Base-by-base conservation (phyloP, 2,329 filamentous ascomycete genomes). In the Arthrobotrys sinensis region DNA sequence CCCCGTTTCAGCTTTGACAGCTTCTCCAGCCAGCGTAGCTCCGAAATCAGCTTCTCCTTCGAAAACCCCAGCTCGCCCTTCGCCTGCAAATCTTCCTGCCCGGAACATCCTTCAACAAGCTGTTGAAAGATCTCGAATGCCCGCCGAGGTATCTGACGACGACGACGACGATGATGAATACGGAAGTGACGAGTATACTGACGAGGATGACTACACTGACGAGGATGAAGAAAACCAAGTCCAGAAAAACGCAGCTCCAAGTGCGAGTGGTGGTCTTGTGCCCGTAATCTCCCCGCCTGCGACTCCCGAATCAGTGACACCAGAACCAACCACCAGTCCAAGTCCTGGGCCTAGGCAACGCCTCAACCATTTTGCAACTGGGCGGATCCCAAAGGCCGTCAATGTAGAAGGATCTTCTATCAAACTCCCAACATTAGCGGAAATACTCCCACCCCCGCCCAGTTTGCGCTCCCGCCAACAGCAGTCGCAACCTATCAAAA, bases 171-270 rank as follows among this genome's bases (percentile, higher is more conserved):
- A 66, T 40, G 70, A 67, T 16, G 53, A 67, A 8, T 55, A 68
- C n/a, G 73, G 53, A 24, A 77, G 73, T 46, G 60, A 77, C 19
- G 73, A 77, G 40, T 77, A 62, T 50, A 63, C 66, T 36, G 66
- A 77, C 32, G 73, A 77, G 46, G 72, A 76, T 12, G 65, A 77
- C 32, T 66, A 66, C 24, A 53, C 60, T 16, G 43, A 77, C n/a
- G 65, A 77, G 10, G 72, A 66, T 11, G n/a, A 62, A n/a, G 34
- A 63, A 3, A 19, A 6, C n/a, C 40, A 19, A 52, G 2, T 14
- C 11, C 16, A 45, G 4, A 12, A 52, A 34, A 71, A 63, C 11
- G 16, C 11, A 38, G 6, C 12, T 34, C 24, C 45, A 63, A 16
- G 10, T 21, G 14, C 38, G 14, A 45, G 7, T 21, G 3, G 24